phyloP scores from a whole-genome alignment of 805 yeast species.

The Monosporozyma servazzii region DNA sequence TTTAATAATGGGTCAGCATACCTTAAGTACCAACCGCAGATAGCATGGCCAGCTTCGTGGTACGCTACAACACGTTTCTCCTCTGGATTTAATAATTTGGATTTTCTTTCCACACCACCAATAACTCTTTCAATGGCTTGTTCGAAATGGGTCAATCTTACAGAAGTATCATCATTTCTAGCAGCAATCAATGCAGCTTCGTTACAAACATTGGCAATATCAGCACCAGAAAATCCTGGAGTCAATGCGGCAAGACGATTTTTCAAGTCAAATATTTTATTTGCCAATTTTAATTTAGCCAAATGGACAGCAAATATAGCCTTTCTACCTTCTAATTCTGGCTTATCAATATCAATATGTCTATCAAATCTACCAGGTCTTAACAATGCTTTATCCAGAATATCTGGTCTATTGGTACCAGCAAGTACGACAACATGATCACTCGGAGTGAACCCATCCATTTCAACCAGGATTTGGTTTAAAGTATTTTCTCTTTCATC shows the following conservation, averaged over 20 bases:
- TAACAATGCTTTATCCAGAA: constrained; percentile 82
- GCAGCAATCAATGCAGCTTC: constrained; percentile 98
- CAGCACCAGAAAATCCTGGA: constrained; percentile 98
- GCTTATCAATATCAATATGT: constrained; percentile 83
- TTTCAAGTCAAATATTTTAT: constrained; percentile 48
- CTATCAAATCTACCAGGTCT: constrained; percentile 98
- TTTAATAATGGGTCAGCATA: constrained; percentile 89
- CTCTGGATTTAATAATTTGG: constrained; percentile 70
- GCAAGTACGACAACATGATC: constrained; percentile 96
- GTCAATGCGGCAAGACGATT: constrained; percentile 92
- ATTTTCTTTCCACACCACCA: constrained; percentile 90
- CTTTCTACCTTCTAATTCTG: constrained; percentile 91
- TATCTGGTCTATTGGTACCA: constrained; percentile 94
- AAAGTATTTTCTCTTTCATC: constrained; percentile 96
- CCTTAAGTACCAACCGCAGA: constrained; percentile 93
- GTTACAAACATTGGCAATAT: constrained; percentile 91
- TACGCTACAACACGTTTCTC: constrained; percentile 90
- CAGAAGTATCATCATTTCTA: constrained; percentile 60
- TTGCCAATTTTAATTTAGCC: constrained; percentile 52
- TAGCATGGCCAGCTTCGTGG: constrained; percentile 98
- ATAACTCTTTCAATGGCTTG: constrained; percentile 95
- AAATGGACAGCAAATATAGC: constrained; percentile 87
- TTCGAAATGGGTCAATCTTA: constrained; percentile 76
- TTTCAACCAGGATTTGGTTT: constrained; percentile 91
- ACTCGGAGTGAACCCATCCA: constrained; percentile 90